These are phyloP conservation scores for Yarrowia yakushimensis DNA, from an alignment of 805 yeast species.

Conservation along the genomic window DNA sequence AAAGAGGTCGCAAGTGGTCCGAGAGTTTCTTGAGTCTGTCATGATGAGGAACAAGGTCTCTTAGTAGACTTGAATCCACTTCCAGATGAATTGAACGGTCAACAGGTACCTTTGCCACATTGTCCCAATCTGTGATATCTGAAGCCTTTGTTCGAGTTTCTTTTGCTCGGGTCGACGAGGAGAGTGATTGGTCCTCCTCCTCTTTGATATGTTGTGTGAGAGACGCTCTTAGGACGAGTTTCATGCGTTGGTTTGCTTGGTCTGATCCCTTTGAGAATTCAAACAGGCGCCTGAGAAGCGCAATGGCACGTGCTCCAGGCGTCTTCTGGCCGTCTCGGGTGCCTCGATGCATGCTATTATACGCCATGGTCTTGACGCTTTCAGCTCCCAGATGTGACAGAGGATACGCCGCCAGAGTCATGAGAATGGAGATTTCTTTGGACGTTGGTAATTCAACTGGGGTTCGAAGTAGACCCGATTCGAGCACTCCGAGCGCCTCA, in stretches of 20 bases:
- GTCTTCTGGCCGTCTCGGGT: background rate
- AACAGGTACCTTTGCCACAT: background rate
- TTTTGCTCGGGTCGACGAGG: background rate
- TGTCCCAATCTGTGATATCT: background rate
- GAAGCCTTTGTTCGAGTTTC: background rate
- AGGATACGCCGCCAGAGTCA: constrained; percentile 5
- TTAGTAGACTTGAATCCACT: background rate
- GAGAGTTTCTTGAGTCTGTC: background rate
- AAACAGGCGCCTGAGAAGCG: background rate
- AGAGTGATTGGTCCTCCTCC: background rate
- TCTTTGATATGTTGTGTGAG: background rate
- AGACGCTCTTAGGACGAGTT: background rate
- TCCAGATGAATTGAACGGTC: background rate
- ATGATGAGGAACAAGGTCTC: background rate
- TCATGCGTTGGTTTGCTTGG: background rate
- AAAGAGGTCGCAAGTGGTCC: background rate
- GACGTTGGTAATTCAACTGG: background rate
- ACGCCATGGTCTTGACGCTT: background rate
- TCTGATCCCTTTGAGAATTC: background rate
- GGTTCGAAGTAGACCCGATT: background rate
- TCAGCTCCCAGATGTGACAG: constrained; percentile 3
- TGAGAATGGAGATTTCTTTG: background rate
- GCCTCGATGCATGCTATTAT: background rate
- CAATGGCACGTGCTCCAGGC: background rate
- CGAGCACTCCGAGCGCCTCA: background rate